Percentiles rank a stretch among this genome's conserved stretches.
Conservation (phyloP, 2,329 filamentous ascomycete species). For the Lasiodiplodia hormozganensis region DNA sequence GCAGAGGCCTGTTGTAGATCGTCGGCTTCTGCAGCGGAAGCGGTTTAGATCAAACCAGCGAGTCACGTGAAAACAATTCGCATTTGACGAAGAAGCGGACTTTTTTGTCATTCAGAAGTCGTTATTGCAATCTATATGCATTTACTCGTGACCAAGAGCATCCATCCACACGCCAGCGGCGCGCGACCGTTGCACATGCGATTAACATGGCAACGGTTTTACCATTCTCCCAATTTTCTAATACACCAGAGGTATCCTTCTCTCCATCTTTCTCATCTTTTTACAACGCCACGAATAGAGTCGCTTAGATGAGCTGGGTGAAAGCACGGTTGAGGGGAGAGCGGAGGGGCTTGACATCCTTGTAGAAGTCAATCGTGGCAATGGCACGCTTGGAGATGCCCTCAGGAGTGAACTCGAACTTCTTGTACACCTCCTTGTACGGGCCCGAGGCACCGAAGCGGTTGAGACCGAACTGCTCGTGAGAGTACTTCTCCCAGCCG, state of each 20-base stretch:
- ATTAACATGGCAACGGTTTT: slow-evolving; percentile 13
- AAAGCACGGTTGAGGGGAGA: slow-evolving; percentile 97
- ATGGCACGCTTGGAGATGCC: slow-evolving; percentile 94
- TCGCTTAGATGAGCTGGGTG: slow-evolving; percentile 86
- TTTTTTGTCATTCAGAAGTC: slow-evolving; percentile 23
- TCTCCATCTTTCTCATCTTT: slow-evolving; percentile 15
- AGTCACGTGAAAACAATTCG: neutral
- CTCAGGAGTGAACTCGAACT: slow-evolving; percentile 99
- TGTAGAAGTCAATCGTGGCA: slow-evolving; percentile 96
- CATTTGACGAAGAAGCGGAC: neutral
- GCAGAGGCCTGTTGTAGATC: too few species aligned
- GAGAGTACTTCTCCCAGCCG: slow-evolving; percentile 98
- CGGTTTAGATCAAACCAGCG: too few species aligned
- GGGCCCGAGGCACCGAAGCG: slow-evolving; percentile 96
- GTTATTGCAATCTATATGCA: slow-evolving; percentile 27
- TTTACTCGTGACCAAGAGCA: slow-evolving; percentile 11
- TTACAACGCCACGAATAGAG: neutral
- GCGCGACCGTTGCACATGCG: slow-evolving; percentile 5
- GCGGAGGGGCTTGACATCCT: slow-evolving; percentile 84
- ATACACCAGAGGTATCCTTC: neutral
- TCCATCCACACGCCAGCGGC: slow-evolving; percentile 1
- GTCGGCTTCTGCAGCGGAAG: too few species aligned
- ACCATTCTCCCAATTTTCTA: slow-evolving; percentile 1
- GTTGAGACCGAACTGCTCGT: slow-evolving; percentile 99
- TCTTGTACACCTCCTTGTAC: slow-evolving; percentile 99